Evolutionary conservation across 495 filamentous ascomycete species (phyloP), one percentile per base, ranked within the genome.

Genomic region (Penicillium paxilli): DNA sequence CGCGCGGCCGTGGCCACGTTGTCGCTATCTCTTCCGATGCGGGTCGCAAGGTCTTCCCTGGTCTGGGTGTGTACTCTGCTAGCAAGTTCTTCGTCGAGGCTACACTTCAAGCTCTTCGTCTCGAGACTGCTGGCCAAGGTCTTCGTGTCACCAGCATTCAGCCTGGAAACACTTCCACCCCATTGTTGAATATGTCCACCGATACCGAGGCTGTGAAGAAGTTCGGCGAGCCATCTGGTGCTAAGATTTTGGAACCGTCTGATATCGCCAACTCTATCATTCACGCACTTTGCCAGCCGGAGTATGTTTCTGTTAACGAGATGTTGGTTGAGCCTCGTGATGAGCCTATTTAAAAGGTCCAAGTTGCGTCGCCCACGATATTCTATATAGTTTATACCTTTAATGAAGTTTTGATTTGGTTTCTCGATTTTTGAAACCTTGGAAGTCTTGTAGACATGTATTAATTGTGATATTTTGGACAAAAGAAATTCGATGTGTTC

Each of bases 1-100:
- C 75, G 3, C 81, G 83, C 19, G 80, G 83, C 37, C 67, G 59
- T 22, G 81, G 81, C 6, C 85, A 89, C 66, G 73, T 89, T 54
- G 83, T 89, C 22, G 84, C 84, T 38, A 86, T 89, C 49, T 87
- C 85, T 16, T 88, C 85, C 0, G 86, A 88, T 48, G 85, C 86
- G 1, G 85, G 83, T 2, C 77, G 86, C 24, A 87, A 87, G 65
- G 84, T 87, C 50, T 87, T 89, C 75, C 85, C 86, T 0, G 86
- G 86, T 5, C 71, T 87, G 26, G 86, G 86, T 49, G 85, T 89
- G n/a, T 89, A 89, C 74, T 83, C 80, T 7, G 86, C 84, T 22
- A 81, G 77, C 62, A 89, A 89, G 62, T 87, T 89, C 78, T 89
- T 89, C 69, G 84, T 88, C 37, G 85, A 89, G 63, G 86, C 85